Conservation (phyloP, 768 basidiomycete genomes). For the Xerocomus potaroensis region DNA sequence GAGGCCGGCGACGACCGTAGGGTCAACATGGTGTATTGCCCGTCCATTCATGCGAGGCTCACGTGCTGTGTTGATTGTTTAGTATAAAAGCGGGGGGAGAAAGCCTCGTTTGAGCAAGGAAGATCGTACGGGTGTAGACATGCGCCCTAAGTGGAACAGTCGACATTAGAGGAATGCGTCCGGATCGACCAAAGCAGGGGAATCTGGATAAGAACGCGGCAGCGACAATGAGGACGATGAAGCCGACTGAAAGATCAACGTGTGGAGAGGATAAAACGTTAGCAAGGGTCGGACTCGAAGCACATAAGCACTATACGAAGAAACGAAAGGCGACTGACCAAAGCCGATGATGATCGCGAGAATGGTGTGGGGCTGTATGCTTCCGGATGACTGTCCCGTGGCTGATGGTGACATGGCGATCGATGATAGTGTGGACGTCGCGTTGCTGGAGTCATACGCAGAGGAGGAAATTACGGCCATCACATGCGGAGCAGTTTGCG, state of each 20-base stretch:
- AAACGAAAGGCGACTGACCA: constrained; percentile 4
- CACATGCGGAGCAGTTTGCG: neutral
- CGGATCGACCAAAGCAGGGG: neutral
- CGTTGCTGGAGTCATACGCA: neutral
- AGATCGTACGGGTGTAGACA: neutral
- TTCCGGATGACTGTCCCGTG: neutral
- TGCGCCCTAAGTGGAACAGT: neutral
- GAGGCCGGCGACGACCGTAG: neutral
- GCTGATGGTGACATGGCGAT: neutral
- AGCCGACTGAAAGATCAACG: constrained; percentile 7
- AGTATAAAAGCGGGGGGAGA: neutral
- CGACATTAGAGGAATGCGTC: neutral
- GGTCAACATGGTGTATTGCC: constrained; percentile 3
- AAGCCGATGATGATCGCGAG: constrained; percentile 9
- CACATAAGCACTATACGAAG: neutral
- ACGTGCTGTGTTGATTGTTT: neutral
- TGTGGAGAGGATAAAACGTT: too few relatives aligned
- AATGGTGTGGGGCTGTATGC: constrained; percentile 11
- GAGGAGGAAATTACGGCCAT: neutral
- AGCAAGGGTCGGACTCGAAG: too few relatives aligned
- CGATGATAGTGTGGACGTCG: neutral
- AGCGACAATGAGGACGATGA: constrained; percentile 7
- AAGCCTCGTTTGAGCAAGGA: neutral
- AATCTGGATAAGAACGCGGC: constrained; percentile 1
- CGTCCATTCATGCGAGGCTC: neutral